Percentiles rank a stretch among this genome's conserved stretches.
Evolutionary conservation across 2,329 filamentous ascomycete species (phyloP).

Genomic region (Epicoccum nigrum): DNA sequence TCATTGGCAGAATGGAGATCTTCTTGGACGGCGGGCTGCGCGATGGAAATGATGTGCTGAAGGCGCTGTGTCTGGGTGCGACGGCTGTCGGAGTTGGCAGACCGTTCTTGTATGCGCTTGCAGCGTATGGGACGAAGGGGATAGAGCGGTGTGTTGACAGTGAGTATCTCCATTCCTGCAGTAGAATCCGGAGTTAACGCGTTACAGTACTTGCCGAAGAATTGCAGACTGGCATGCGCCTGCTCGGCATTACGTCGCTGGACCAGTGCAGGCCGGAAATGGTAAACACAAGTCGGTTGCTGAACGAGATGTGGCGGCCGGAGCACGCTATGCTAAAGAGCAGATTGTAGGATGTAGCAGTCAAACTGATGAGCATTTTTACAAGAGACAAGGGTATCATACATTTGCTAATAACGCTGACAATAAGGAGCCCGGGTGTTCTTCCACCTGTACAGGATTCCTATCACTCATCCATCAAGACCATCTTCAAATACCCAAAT

Average conservation of each 20-base stretch:
- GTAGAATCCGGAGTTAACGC: conserved; percentile 9
- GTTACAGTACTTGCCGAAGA: conserved; percentile 59
- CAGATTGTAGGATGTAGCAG: conserved; percentile 31
- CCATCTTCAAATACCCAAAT: conserved; percentile 10
- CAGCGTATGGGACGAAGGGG: conserved; percentile 46
- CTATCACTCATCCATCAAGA: not conserved
- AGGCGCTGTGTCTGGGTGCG: conserved; percentile 48
- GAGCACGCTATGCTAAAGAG: conserved; percentile 32
- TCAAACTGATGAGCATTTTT: no score
- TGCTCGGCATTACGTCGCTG: conserved; percentile 68
- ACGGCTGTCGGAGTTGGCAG: conserved; percentile 48
- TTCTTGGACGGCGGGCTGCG: conserved; percentile 48
- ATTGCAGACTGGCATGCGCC: conserved; percentile 68
- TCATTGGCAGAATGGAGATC: conserved; percentile 45
- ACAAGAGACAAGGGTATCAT: no score
- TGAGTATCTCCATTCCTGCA: conserved; percentile 25
- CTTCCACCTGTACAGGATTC: no score
- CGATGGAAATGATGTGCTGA: conserved; percentile 48
- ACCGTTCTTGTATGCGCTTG: conserved; percentile 48
- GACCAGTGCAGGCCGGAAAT: conserved; percentile 66
- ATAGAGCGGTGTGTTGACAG: conserved; percentile 46
- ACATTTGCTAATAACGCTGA: no score
- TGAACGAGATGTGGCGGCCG: conserved; percentile 46
- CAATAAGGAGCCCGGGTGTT: no score
- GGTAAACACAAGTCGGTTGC: conserved; percentile 55